Evolutionary conservation across 345 rosid species (phyloP).

Genomic region (Diplotaxis tenuifolia): DNA sequence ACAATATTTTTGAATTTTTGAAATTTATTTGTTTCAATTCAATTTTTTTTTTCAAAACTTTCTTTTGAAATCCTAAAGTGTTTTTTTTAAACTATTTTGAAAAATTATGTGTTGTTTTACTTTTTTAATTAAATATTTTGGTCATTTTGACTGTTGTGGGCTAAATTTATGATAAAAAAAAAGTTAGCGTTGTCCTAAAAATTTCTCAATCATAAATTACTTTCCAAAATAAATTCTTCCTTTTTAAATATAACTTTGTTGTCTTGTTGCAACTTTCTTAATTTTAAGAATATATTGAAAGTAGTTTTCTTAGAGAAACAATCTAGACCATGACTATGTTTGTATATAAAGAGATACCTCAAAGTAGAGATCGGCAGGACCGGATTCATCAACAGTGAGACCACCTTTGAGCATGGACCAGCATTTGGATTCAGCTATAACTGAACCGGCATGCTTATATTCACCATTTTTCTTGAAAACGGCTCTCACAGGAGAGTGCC

Average conservation of each 20-base stretch:
- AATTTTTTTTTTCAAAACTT: no score
- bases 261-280: neutral
- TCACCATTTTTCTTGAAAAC: constrained; percentile 48
- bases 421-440: constrained; percentile 57
- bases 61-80: no score
- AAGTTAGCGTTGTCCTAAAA: no score
- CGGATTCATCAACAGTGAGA: constrained; percentile 57
- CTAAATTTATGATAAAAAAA: no score
- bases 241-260: neutral
- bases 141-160: no score
- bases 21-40: no score
- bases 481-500: constrained; percentile 40
- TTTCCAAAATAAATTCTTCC: neutral
- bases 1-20: no score
- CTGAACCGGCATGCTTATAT: constrained; percentile 44
- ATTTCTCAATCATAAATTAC: no score
- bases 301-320: neutral
- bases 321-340: neutral
- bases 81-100: no score
- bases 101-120: no score
- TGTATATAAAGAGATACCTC: constrained; percentile 41
- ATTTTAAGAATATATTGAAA: no score
- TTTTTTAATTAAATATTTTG: no score
- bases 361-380: constrained; percentile 58
- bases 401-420: constrained; percentile 98